Conservation (phyloP, 2,329 filamentous ascomycete species). For the Ceratocystis harringtonii region DNA sequence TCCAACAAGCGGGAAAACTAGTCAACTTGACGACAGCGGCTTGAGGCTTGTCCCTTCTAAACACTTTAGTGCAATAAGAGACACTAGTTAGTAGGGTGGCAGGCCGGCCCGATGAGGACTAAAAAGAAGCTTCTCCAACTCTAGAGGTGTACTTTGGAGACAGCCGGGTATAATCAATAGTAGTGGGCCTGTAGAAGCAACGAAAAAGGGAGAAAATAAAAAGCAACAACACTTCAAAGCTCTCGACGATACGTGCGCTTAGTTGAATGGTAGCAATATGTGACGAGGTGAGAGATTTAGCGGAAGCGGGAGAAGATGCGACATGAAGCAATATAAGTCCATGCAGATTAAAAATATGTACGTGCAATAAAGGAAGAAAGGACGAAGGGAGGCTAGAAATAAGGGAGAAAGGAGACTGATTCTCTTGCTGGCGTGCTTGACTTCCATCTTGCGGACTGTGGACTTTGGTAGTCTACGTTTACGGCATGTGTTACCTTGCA, state of each 20-base stretch:
- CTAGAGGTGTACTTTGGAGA: not conserved
- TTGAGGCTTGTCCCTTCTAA: not conserved
- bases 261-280: not conserved
- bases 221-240: not conserved
- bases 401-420: not conserved
- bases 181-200: not conserved
- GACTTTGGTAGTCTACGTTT: not conserved
- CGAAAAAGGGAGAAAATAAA: not conserved
- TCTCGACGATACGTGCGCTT: not conserved
- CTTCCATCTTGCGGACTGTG: too few relatives aligned
- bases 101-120: not conserved
- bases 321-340: too few relatives aligned
- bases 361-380: not conserved
- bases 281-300: not conserved
- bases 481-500: not conserved
- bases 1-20: not conserved
- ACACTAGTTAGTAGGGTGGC: not conserved
- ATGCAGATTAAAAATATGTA: not conserved
- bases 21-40: not conserved
- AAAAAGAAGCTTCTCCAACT: constrained; percentile 4
- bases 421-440: not conserved
- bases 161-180: not conserved
- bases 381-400: not conserved
- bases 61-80: not conserved
- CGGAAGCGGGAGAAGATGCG: not conserved